Evolutionary conservation across 2,329 filamentous ascomycete genomes (phyloP), one percentile per base, ranked within the genome.

Genomic region (Aschersonia sp.): DNA sequence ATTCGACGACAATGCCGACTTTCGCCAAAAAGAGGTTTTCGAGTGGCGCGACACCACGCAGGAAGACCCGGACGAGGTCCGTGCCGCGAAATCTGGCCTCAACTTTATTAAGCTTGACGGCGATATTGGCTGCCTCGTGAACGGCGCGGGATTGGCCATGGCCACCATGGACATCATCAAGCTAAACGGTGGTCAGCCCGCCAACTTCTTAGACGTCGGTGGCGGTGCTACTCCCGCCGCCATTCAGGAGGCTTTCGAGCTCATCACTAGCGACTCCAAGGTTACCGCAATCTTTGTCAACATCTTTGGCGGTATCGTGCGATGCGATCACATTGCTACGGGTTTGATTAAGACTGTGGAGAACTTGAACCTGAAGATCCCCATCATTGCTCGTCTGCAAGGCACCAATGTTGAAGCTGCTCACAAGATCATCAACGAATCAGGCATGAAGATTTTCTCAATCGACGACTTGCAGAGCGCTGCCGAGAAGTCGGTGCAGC

Each of bases 81-180:
- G 90, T 71, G 92, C 92, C 60, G 89, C 89, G 61, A 75, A 94
- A 78, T 89, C 81, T 57, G 87, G 87, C 61, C 81, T 98, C 57
- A 98, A 98, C 81, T 98, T 98, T 75, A 98, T 98, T 79, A 98
- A 98, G 81, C 84, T 98, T 52, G 92, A 97, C 64, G 92, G 92
- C 66, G 92, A 98, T 66, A 98, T 98, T 66, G 92, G 92, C 70
- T 98, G 92, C 76, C 78, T 97, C 58, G 92, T 98, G 74, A 98
- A 98, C 74, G 92, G 92, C 66, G 92, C 92, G 61, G 92, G 92
- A 73, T 85, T 98, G 57, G 92, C 92, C 71, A 98, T 98, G 92
- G 92, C 92, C 54, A 98, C 92, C 66, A 98, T 98, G 92, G 92
- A 98, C 70, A 97, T 98, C 69, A 98, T 98, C 79, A 97, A 98